phyloP scores from a whole-genome alignment of 768 basidiomycete genomes.

The Fomitopsis pulvina region DNA sequence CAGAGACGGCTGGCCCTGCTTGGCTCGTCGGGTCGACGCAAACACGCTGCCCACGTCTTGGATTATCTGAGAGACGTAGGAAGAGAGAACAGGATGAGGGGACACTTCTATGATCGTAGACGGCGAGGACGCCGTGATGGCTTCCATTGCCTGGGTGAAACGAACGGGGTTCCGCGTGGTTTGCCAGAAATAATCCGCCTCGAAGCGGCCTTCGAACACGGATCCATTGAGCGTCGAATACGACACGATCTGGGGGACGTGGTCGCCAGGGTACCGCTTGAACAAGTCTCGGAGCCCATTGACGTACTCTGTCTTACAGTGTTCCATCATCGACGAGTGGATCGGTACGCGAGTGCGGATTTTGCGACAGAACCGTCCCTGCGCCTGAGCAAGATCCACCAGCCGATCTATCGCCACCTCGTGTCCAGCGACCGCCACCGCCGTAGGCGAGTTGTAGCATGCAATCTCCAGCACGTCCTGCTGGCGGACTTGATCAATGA shows the following conservation, averaged over 20 bases:
- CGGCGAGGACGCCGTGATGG: constrained; percentile 8
- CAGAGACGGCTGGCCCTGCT: constrained; percentile 11
- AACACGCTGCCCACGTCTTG: constrained; percentile 15
- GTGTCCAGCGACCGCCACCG: too few relatives aligned
- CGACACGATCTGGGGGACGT: constrained; percentile 22
- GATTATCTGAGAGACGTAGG: constrained; percentile 24
- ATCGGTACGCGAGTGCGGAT: constrained; percentile 31
- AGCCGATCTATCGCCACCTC: too few relatives aligned
- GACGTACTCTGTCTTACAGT: constrained; percentile 25
- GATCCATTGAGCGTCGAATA: constrained; percentile 33
- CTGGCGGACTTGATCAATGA: constrained; percentile 17
- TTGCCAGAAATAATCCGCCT: constrained; percentile 35
- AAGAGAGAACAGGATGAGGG: constrained; percentile 33
- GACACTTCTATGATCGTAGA: constrained; percentile 31
- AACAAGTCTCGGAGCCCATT: constrained; percentile 26
- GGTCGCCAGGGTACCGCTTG: constrained; percentile 24
- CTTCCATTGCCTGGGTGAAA: constrained; percentile 27
- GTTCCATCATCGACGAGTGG: constrained; percentile 34
- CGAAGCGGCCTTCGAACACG: constrained; percentile 18
- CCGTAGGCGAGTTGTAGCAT: too few relatives aligned
- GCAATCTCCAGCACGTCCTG: constrained; percentile 28
- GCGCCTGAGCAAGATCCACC: constrained; percentile 20
- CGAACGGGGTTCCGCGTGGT: constrained; percentile 31
- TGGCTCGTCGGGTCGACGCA: constrained; percentile 23
- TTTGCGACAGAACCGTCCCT: constrained; percentile 29